Evolutionary conservation across 202 grass and related monocot species (phyloP).

Genomic region (Setaria viridis): DNA sequence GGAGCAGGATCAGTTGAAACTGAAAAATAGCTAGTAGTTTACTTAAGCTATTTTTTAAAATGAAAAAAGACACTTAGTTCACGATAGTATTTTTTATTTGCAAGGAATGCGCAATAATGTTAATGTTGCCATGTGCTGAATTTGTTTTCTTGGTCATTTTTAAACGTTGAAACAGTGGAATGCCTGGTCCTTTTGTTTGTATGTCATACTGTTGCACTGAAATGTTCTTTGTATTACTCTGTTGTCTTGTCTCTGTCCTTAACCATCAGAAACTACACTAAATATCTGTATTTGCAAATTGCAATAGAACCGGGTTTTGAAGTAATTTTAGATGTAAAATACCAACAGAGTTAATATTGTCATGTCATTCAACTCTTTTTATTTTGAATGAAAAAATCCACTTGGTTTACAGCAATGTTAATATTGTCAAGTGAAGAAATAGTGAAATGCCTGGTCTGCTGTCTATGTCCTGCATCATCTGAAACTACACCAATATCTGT

Average conservation of each 20-base stretch:
- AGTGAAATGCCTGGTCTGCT: too few relatives aligned
- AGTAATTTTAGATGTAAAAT: neutral
- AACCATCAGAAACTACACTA: constrained; percentile 12
- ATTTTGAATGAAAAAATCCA: too few relatives aligned
- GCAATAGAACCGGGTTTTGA: neutral
- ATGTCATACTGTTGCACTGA: neutral
- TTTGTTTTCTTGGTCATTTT: neutral
- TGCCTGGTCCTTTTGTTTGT: neutral
- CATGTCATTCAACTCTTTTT: too few relatives aligned
- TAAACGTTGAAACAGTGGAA: neutral
- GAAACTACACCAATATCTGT: neutral
- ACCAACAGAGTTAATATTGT: too few relatives aligned
- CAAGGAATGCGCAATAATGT: neutral
- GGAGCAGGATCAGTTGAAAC: neutral
- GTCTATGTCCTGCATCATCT: neutral
- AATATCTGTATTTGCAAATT: neutral
- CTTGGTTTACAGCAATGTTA: too few relatives aligned
- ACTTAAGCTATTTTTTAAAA: neutral
- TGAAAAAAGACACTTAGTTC: neutral
- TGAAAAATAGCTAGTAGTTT: neutral
- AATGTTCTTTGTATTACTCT: neutral
- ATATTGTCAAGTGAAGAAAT: too few relatives aligned
- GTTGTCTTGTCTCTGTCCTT: neutral
- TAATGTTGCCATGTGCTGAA: neutral
- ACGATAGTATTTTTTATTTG: neutral